phyloP scores from a whole-genome alignment of 805 yeast species.

The Kluyveromyces dobzhanskii region DNA sequence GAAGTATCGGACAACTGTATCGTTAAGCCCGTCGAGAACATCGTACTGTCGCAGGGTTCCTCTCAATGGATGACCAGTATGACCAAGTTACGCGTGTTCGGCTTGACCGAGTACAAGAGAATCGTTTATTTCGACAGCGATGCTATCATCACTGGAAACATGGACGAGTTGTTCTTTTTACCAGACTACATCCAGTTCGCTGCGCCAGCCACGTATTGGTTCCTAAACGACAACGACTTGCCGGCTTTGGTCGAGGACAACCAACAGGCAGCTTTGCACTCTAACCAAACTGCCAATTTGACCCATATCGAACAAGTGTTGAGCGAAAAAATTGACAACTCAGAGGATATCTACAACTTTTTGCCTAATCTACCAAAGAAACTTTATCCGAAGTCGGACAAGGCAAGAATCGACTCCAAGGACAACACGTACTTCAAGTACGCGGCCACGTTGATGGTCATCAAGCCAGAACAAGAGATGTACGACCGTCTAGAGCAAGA shows the following conservation, averaged over 20 bases:
- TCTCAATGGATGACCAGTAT: constrained; percentile 43
- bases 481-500: constrained; percentile 18
- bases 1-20: constrained; percentile 16
- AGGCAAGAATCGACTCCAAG: constrained; percentile 2
- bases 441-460: constrained; percentile 48
- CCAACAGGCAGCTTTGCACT: not conserved
- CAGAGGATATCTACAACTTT: constrained; percentile 29
- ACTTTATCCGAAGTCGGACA: constrained; percentile 16
- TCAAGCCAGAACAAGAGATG: constrained; percentile 37
- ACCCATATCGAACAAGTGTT: not conserved
- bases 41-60: constrained; percentile 14
- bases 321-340: constrained; percentile 13
- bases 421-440: constrained; percentile 25
- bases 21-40: constrained; percentile 17
- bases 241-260: constrained; percentile 13
- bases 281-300: constrained; percentile 10
- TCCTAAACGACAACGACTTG: constrained; percentile 22
- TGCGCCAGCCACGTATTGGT: constrained; percentile 39
- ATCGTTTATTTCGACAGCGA: constrained; percentile 54
- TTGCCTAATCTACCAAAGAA: constrained; percentile 31
- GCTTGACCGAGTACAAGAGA: constrained; percentile 41
- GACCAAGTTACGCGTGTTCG: constrained; percentile 48
- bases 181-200: constrained; percentile 40
- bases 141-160: constrained; percentile 32
- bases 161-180: constrained; percentile 46